A percentile compares a stretch with the other conserved stretches of the same genome.
These are phyloP conservation scores for Curvularia verruculosa DNA, from an alignment of 2,329 filamentous ascomycete species.

Conservation along the genomic window DNA sequence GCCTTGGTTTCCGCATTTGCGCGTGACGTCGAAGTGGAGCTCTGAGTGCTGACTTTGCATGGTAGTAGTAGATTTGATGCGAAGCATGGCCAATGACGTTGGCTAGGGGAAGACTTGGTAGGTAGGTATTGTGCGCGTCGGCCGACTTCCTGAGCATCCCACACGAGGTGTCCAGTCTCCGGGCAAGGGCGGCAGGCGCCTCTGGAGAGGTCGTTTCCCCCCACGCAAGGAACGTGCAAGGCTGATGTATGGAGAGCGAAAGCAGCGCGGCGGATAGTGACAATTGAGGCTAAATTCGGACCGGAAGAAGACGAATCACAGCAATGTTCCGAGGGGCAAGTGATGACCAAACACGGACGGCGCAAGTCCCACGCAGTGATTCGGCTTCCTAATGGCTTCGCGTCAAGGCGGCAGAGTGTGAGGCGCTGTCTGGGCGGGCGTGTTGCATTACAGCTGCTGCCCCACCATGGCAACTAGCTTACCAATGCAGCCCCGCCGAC, in stretches of 20 bases:
- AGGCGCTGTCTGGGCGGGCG: slow-evolving; percentile 1
- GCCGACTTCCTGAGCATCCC: not conserved
- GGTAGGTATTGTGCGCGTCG: not conserved
- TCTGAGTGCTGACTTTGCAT: not conserved
- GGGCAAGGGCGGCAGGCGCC: not conserved
- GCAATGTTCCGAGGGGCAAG: slow-evolving; percentile 1
- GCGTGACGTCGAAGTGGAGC: not conserved
- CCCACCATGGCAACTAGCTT: slow-evolving; percentile 20
- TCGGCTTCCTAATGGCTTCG: slow-evolving; percentile 3
- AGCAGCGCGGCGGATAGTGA: not conserved
- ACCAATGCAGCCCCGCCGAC: slow-evolving; percentile 21
- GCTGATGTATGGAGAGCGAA: not conserved
- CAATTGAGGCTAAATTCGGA: slow-evolving; percentile 1
- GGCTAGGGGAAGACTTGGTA: not conserved
- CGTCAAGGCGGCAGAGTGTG: slow-evolving; percentile 3
- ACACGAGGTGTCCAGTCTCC: not conserved
- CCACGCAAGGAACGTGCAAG: slow-evolving; percentile 4
- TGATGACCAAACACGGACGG: slow-evolving; percentile 11
- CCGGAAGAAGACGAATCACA: slow-evolving; percentile 2
- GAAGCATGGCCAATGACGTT: not conserved
- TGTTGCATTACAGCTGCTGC: slow-evolving; percentile 12
- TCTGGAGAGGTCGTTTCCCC: not conserved
- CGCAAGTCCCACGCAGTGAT: slow-evolving; percentile 13
- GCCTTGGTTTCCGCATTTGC: not conserved
- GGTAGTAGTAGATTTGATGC: not conserved